These are phyloP conservation scores for Cyclotella baltica DNA, from an alignment of 108 stramenopile genomes.

Conservation along the genomic window DNA sequence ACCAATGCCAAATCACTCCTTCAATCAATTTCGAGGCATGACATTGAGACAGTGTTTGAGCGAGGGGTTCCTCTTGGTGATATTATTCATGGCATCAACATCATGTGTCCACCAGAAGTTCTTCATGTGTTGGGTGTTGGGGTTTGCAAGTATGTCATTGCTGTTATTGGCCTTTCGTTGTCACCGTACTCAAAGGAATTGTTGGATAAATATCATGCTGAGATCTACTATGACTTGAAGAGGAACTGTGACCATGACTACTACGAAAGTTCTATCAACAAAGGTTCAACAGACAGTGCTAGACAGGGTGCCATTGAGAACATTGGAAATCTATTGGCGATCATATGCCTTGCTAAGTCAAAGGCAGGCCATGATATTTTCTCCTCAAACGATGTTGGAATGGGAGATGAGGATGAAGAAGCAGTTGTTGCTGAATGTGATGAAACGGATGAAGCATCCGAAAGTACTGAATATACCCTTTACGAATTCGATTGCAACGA, in stretches of 20 bases:
- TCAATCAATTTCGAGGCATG: slow-evolving; percentile 1
- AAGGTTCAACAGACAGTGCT: not conserved
- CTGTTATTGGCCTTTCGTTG: not conserved
- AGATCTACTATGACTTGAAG: not conserved
- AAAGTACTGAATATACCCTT: no score
- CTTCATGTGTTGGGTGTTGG: slow-evolving; percentile 11
- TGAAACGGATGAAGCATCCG: no score
- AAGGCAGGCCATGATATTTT: not conserved
- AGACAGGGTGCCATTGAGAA: not conserved
- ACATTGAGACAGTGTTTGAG: slow-evolving; percentile 4
- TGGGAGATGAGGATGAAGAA: not conserved
- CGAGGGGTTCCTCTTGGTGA: not conserved
- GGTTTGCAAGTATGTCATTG: not conserved
- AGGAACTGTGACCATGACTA: slow-evolving; percentile 2
- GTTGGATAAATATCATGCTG: not conserved
- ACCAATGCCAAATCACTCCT: not conserved
- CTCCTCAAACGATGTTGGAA: no score
- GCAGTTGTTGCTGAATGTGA: not conserved
- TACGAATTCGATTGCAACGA: not conserved
- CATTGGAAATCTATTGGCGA: not conserved
- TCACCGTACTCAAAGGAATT: not conserved
- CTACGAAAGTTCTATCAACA: not conserved
- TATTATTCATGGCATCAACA: slow-evolving; percentile 4
- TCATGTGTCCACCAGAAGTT: slow-evolving; percentile 2
- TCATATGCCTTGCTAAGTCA: not conserved